Percentiles rank a stretch among this genome's conserved stretches.
phyloP scores from a whole-genome alignment of 306 rosid species.

The Medicago ruthenica region DNA sequence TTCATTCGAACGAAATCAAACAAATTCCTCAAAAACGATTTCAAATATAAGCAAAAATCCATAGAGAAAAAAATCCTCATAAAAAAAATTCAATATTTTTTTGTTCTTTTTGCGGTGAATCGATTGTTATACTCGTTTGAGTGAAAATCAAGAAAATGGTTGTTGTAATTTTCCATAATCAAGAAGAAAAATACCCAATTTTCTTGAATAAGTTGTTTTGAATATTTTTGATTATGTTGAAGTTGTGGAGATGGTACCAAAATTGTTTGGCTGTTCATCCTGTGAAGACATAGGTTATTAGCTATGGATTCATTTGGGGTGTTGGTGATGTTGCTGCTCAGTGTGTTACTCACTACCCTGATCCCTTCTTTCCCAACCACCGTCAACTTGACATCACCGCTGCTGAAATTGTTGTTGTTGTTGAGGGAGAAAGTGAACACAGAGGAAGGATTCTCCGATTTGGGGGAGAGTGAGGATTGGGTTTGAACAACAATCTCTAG shows the following conservation, averaged over 20 bases:
- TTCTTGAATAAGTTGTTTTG: conserved; percentile 3
- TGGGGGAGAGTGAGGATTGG: too few species aligned
- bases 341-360: conserved; percentile 50
- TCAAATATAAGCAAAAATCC: background rate
- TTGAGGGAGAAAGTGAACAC: too few species aligned
- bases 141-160: conserved; percentile 29
- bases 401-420: too few species aligned
- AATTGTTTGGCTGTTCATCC: conserved; percentile 63
- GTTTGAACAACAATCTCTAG: too few species aligned
- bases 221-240: conserved; percentile 61
- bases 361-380: too few species aligned
- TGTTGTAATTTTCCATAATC: conserved; percentile 26
- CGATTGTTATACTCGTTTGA: background rate
- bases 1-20: too few species aligned
- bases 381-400: too few species aligned
- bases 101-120: background rate
- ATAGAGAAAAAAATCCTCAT: background rate
- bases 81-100: background rate
- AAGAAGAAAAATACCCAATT: background rate
- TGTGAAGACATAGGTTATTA: conserved; percentile 64
- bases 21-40: too few species aligned
- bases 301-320: conserved; percentile 69
- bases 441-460: too few species aligned
- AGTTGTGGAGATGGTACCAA: conserved; percentile 65
- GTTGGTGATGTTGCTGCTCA: conserved; percentile 68